Evolutionary conservation across 1,284 basidiomycete species (phyloP).

Genomic region (Tremellales sp.): DNA sequence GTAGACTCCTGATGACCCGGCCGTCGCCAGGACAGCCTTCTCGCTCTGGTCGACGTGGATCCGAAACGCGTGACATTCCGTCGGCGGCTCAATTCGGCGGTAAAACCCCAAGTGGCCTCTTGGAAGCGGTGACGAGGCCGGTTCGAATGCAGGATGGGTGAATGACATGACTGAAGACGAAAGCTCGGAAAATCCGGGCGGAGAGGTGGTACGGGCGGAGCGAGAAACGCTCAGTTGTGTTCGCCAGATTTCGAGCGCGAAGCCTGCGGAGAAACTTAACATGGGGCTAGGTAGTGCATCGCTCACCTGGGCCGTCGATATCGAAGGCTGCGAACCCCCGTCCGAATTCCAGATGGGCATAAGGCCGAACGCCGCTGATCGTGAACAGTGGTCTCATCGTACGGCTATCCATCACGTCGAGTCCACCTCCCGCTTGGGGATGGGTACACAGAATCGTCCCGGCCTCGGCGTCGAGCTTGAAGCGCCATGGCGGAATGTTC

Average conservation of each 20-base stretch:
- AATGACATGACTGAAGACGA: neutral
- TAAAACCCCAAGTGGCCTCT: constrained; percentile 37
- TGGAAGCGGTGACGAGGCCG: constrained; percentile 16
- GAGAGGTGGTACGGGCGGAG: neutral
- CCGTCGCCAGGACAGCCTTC: constrained; percentile 28
- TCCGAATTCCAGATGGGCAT: constrained; percentile 40
- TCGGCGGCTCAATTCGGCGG: constrained; percentile 30
- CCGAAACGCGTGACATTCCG: constrained; percentile 31
- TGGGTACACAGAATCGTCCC: constrained; percentile 29
- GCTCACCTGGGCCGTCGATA: constrained; percentile 15
- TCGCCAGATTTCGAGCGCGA: constrained; percentile 28
- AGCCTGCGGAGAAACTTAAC: constrained; percentile 3
- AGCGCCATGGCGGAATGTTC: constrained; percentile 33
- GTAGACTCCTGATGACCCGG: constrained; percentile 27
- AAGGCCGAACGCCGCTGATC: constrained; percentile 15
- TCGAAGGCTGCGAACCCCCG: constrained; percentile 38
- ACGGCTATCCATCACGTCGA: constrained; percentile 23
- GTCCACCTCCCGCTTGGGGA: constrained; percentile 11
- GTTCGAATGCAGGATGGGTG: neutral
- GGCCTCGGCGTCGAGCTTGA: constrained; percentile 36
- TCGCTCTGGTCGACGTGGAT: constrained; percentile 30
- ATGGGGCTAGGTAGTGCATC: neutral
- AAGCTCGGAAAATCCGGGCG: no score
- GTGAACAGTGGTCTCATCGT: constrained; percentile 25
- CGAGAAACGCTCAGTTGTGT: constrained; percentile 21